phyloP scores from a whole-genome alignment of 345 rosid genomes.

The Euphorbia peplus region DNA sequence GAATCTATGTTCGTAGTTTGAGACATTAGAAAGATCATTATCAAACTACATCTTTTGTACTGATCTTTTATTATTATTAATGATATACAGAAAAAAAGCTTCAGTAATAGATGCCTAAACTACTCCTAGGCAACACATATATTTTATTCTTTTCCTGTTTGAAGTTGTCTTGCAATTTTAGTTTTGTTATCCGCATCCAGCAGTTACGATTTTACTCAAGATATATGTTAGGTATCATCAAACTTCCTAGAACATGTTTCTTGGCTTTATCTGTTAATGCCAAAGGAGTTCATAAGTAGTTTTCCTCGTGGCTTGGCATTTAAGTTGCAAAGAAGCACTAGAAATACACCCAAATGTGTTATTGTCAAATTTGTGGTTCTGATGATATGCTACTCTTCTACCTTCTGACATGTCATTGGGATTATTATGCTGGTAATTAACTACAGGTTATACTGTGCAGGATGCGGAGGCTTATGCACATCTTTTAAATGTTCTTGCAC shows the following conservation, averaged over 20 bases:
- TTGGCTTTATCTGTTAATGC: background rate
- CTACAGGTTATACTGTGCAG: conserved; percentile 42
- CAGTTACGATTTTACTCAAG: background rate
- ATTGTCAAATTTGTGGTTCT: background rate
- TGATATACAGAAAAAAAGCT: background rate
- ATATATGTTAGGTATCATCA: background rate
- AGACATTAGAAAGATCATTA: too few species aligned
- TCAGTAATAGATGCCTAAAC: background rate
- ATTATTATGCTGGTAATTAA: conserved; percentile 10
- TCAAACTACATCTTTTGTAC: background rate
- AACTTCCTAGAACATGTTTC: background rate
- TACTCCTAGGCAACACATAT: background rate
- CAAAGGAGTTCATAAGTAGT: background rate
- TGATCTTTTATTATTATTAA: too few species aligned
- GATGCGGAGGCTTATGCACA: conserved; percentile 97
- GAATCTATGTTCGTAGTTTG: background rate
- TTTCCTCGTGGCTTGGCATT: background rate
- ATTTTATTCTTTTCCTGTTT: background rate
- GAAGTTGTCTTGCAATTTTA: background rate
- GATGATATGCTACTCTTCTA: background rate
- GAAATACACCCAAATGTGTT: background rate
- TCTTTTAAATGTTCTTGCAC: conserved; percentile 86
- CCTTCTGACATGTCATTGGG: background rate
- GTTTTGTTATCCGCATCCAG: background rate
- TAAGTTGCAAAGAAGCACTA: conserved; percentile 5